Conservation (phyloP, 2,329 filamentous ascomycete genomes). For the Aspergillus viridinutans region DNA sequence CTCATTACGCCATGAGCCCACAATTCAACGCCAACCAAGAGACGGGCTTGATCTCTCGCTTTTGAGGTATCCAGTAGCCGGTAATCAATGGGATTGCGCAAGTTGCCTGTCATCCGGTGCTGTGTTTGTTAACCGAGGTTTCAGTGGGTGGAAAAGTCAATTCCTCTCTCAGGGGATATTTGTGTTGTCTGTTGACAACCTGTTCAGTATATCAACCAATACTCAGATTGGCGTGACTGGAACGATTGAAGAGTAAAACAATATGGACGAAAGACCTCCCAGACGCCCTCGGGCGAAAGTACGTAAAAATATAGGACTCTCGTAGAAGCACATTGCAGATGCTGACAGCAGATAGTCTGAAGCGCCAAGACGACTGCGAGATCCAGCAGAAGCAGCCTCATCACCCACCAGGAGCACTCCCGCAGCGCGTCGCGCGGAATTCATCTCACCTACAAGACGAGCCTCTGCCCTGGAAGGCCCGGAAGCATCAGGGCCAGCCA, state of each 20-base stretch:
- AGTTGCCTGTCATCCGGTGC: neutral
- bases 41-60: too few relatives aligned
- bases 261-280: neutral
- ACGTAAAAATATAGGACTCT: neutral
- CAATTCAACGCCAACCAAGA: neutral
- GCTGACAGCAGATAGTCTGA: conserved; percentile 6
- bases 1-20: neutral
- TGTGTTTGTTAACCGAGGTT: neutral
- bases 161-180: neutral
- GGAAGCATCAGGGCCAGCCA: neutral
- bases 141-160: neutral
- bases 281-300: conserved; percentile 12
- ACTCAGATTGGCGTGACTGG: neutral
- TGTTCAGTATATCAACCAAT: neutral
- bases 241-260: neutral
- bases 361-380: neutral
- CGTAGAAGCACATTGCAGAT: neutral
- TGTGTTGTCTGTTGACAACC: neutral
- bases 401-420: conserved; percentile 8
- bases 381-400: conserved; percentile 1
- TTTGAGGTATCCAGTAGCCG: too few relatives aligned
- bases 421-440: conserved; percentile 6
- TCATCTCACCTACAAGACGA: conserved; percentile 13
- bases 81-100: neutral
- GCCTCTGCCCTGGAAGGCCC: conserved; percentile 4